These are phyloP conservation scores for Aspergillus phoenicis DNA, from an alignment of 2,329 filamentous ascomycete species.

Conservation along the genomic window DNA sequence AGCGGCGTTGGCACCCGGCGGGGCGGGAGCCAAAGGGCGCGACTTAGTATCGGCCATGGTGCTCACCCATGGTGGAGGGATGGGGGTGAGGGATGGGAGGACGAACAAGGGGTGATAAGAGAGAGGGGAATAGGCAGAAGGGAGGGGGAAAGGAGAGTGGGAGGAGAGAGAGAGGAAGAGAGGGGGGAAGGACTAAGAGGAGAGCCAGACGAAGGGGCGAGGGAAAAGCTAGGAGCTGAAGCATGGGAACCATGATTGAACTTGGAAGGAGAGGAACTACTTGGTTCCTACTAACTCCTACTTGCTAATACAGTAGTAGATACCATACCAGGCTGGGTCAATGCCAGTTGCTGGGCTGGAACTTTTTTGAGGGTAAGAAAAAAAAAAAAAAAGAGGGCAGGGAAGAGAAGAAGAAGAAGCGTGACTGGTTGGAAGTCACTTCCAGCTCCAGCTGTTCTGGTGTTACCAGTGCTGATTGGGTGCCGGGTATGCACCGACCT, in stretches of 20 bases:
- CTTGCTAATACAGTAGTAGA: not conserved
- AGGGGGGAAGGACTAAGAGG: not conserved
- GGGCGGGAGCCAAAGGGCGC: conserved; percentile 21
- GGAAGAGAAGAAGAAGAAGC: not conserved
- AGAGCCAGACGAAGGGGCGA: too few species aligned
- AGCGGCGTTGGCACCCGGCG: conserved; percentile 14
- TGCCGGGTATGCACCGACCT: not conserved
- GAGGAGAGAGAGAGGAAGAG: not conserved
- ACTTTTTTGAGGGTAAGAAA: too few species aligned
- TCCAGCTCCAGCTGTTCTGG: not conserved
- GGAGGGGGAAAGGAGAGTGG: not conserved
- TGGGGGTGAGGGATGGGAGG: not conserved
- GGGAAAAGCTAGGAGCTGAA: not conserved
- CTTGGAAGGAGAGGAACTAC: not conserved
- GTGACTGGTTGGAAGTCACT: not conserved
- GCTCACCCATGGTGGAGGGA: conserved; percentile 14
- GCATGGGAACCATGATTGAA: not conserved
- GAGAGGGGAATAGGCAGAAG: not conserved
- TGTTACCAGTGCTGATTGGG: not conserved
- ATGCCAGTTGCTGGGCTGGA: too few species aligned
- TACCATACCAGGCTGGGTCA: too few species aligned
- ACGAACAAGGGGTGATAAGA: not conserved
- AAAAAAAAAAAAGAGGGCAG: not conserved
- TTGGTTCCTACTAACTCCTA: not conserved
- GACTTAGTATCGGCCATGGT: conserved; percentile 22